Evolutionary conservation across 805 yeast genomes (phyloP).

Genomic region (Torulaspora gathmanii): DNA sequence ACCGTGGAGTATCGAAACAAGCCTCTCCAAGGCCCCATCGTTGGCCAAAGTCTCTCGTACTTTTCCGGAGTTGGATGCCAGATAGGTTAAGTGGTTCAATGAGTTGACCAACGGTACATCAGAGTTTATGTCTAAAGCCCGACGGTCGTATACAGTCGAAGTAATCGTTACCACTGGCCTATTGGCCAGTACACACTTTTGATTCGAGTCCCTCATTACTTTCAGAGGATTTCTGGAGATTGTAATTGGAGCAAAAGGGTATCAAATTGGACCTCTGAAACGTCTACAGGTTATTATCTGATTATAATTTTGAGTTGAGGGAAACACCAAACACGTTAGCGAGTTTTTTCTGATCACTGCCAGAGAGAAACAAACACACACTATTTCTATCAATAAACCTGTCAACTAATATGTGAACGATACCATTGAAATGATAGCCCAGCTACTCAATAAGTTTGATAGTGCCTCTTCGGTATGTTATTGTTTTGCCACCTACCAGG

Average conservation of each 20-base stretch:
- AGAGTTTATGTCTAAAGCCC: slow-evolving; percentile 87
- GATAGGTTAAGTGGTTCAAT: slow-evolving; percentile 79
- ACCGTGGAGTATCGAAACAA: slow-evolving; percentile 79
- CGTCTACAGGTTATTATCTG: neutral
- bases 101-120: slow-evolving; percentile 90
- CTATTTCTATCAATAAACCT: neutral
- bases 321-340: neutral
- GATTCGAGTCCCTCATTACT: slow-evolving; percentile 83
- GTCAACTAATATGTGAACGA: neutral
- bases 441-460: neutral
- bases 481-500: neutral
- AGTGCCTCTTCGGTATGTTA: neutral
- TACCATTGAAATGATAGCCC: neutral
- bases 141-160: slow-evolving; percentile 80
- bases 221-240: neutral
- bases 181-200: slow-evolving; percentile 70
- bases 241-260: neutral
- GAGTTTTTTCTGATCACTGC: neutral
- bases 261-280: neutral
- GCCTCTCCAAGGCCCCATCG: slow-evolving; percentile 90
- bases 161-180: slow-evolving; percentile 91
- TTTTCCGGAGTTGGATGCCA: slow-evolving; percentile 79
- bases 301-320: neutral
- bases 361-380: neutral
- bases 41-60: slow-evolving; percentile 83